Conservation (phyloP, 495 filamentous ascomycete genomes). For the Hypoxylon lienhwacheense region DNA sequence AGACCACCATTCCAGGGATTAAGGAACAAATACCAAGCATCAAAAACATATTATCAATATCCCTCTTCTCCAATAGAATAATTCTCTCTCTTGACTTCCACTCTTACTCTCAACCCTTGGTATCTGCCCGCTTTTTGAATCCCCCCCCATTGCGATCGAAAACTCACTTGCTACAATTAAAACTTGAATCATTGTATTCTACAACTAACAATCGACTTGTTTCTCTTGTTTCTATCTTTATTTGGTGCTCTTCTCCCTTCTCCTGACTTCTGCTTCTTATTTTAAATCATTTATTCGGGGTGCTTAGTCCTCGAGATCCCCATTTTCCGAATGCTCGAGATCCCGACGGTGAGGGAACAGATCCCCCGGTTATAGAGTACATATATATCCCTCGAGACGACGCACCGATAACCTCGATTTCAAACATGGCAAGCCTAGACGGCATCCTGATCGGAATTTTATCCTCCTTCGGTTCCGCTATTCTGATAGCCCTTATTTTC, state of each 20-base stretch:
- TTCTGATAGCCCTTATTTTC: constrained; percentile 77
- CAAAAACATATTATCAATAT: too few relatives aligned
- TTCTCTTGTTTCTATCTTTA: neutral
- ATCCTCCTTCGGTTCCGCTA: constrained; percentile 93
- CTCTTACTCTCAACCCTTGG: constrained; percentile 14
- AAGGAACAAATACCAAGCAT: constrained; percentile 7
- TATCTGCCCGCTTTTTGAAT: constrained; percentile 15
- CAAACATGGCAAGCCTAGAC: constrained; percentile 49
- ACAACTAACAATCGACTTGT: too few relatives aligned
- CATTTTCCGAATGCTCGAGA: constrained; percentile 38
- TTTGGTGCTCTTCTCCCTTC: neutral
- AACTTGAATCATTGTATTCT: constrained; percentile 11
- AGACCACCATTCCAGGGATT: too few relatives aligned
- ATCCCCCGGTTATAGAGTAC: constrained; percentile 33
- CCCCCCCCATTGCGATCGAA: constrained; percentile 9
- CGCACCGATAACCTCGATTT: constrained; percentile 12
- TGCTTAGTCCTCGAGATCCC: constrained; percentile 35
- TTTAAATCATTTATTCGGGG: constrained; percentile 27
- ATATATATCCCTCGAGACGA: constrained; percentile 20
- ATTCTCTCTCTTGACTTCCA: constrained; percentile 14
- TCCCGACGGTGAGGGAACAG: constrained; percentile 36
- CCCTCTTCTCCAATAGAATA: too few relatives aligned
- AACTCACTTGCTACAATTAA: constrained; percentile 10
- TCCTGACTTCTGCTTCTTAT: constrained; percentile 7
- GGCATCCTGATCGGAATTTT: constrained; percentile 94